Percentiles rank a stretch among this genome's conserved stretches.
Conservation (phyloP, 2,329 filamentous ascomycete genomes). For the Fusarium stilboides region DNA sequence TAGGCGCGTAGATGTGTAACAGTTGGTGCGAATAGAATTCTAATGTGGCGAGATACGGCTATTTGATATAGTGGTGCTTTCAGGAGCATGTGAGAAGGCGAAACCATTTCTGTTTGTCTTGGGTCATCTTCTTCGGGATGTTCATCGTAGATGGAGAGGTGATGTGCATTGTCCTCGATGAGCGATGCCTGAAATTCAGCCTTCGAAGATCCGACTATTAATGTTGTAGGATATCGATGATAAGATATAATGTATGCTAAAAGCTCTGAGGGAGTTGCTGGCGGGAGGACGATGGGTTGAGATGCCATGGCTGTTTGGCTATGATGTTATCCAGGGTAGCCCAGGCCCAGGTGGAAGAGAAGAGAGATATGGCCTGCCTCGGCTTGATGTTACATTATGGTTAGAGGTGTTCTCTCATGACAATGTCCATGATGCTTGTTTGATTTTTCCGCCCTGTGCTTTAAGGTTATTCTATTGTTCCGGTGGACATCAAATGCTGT, state of each 20-base stretch:
- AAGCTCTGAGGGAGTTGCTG: constrained; percentile 72
- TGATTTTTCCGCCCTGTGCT: background rate
- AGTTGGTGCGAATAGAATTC: constrained; percentile 80
- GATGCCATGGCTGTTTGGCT: constrained; percentile 30
- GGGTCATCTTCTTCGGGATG: constrained; percentile 6
- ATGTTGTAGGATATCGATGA: constrained; percentile 71
- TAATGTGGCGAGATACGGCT: constrained; percentile 77
- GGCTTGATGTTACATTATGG: background rate
- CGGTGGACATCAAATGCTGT: background rate
- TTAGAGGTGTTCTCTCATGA: background rate
- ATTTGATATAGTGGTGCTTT: constrained; percentile 78
- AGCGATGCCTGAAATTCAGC: constrained; percentile 76
- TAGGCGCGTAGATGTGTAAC: constrained; percentile 84
- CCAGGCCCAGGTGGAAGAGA: background rate
- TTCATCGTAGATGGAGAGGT: constrained; percentile 29
- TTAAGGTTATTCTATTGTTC: background rate
- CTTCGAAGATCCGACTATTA: constrained; percentile 79
- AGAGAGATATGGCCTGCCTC: background rate
- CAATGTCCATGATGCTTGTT: background rate
- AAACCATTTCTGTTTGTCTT: background rate
- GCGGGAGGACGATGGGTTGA: constrained; percentile 64
- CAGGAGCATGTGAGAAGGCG: constrained; percentile 60
- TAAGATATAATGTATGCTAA: constrained; percentile 74
- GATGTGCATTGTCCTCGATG: constrained; percentile 60
- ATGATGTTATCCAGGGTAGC: constrained; percentile 37